A percentile compares a stretch with the other conserved stretches of the same genome.
Evolutionary conservation across 495 filamentous ascomycete species (phyloP).

Genomic region (Lichenothelia convexa): DNA sequence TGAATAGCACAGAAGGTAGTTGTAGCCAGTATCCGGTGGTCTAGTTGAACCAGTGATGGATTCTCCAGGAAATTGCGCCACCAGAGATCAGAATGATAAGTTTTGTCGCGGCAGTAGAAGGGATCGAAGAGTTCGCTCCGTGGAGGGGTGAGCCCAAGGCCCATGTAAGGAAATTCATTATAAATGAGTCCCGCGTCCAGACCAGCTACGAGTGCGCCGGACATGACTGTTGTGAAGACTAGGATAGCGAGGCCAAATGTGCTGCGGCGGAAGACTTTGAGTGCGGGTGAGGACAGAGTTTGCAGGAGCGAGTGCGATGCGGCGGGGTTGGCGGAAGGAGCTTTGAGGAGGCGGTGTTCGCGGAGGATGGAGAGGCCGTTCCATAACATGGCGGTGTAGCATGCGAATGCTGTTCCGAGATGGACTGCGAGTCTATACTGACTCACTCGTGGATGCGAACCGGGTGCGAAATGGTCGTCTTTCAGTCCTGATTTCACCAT

Average conservation of each 20-base stretch:
- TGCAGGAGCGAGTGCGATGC: conserved; percentile 35
- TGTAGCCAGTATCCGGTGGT: conserved; percentile 82
- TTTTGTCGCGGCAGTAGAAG: conserved; percentile 70
- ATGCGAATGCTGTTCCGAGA: conserved; percentile 72
- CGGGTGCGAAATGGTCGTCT: conserved; percentile 84
- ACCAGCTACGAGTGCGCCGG: conserved; percentile 82
- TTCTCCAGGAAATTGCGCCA: conserved; percentile 98
- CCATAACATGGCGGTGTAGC: conserved; percentile 87
- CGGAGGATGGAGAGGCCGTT: conserved; percentile 74
- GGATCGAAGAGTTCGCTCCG: conserved; percentile 60
- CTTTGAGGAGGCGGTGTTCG: conserved; percentile 41
- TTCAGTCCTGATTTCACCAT: conserved; percentile 95
- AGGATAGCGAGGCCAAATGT: conserved; percentile 54
- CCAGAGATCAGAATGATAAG: conserved; percentile 72
- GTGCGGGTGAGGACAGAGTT: conserved; percentile 40
- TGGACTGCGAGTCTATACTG: conserved; percentile 89
- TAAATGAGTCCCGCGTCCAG: conserved; percentile 94
- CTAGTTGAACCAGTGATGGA: conserved; percentile 79
- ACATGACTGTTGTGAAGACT: conserved; percentile 80
- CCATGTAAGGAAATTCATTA: conserved; percentile 96
- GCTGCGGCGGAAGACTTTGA: conserved; percentile 54
- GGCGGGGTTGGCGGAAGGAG: conserved; percentile 37
- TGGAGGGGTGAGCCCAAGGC: conserved; percentile 61
- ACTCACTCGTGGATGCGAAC: conserved; percentile 74
- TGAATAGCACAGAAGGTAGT: conserved; percentile 73